Base-by-base conservation (phyloP, 164 flowering plant species). In the Berberis vulgaris region DNA sequence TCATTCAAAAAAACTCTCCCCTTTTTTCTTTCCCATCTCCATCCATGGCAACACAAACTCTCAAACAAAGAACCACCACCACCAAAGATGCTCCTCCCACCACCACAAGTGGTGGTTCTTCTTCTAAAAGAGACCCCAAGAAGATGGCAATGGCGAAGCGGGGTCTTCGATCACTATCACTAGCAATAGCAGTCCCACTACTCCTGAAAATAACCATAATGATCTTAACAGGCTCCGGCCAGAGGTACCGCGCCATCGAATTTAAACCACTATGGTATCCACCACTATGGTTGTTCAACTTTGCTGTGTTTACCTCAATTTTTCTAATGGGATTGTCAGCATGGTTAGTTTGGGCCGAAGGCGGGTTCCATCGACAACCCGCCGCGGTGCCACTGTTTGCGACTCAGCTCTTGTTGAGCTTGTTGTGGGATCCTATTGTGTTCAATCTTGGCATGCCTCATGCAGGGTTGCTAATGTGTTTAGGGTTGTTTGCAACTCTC, bases 311-410 rank as follows among this genome's bases (percentile, higher is more conserved):
- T 10, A 72, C 84, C 1, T 65, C 80, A 4, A 46, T 73, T 50
- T 70, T 88, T 26, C 26, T 26, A 3, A 78, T 84, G 85, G 86
- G 91, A 43, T 73, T 93, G 7, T 83, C 96, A 5, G 84, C 86
- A 1, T 90, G 94, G 94, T 84, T 93, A 0, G 83, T 88, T 0
- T 93, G 97, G 98, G 98, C 88, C 7, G 94, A 88, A 5, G 97
- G 96, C 0, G 97, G 97, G 4, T 85, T 89, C 66, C 98, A 88
- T 62, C 61, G 59, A 50, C 69, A 75, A 1, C 83, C 92, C 3
- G 45, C 43, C 7, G 81, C 83, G 3, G 44, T 83, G 44, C 65
- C 66, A 0, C 65, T 83, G 1, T 88, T 76, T 69, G 7, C 76
- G 73, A 72, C 76, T 1, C 84, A 82, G 70, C 67, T 86, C 0